phyloP scores from a whole-genome alignment of 345 rosid genomes.

The Clarkia xantiana region DNA sequence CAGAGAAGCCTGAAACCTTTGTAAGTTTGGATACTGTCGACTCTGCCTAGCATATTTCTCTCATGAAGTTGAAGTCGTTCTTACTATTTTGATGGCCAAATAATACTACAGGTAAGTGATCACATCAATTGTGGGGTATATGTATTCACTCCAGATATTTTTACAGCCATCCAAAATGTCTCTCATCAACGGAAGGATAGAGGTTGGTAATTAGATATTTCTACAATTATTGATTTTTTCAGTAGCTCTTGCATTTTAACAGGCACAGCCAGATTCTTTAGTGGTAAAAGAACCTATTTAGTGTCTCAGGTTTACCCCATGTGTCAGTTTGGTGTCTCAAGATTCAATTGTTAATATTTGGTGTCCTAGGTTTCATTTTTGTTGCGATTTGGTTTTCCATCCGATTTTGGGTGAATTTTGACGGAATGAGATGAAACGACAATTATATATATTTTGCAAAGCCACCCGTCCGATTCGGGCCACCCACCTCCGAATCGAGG shows the following conservation, averaged over 20 bases:
- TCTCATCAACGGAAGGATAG: slow-evolving; percentile 51
- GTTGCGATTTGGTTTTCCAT: too few relatives aligned
- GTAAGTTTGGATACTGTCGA: slow-evolving; percentile 30
- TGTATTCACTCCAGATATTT: slow-evolving; percentile 67
- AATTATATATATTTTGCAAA: too few relatives aligned
- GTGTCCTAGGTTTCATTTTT: too few relatives aligned
- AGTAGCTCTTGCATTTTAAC: neutral
- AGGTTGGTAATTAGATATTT: slow-evolving; percentile 28
- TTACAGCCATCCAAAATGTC: slow-evolving; percentile 56
- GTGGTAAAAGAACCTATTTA: too few relatives aligned
- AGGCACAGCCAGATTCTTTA: neutral
- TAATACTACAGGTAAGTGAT: slow-evolving; percentile 56
- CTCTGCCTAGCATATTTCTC: neutral
- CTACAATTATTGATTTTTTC: neutral
- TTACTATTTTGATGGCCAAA: slow-evolving; percentile 1
- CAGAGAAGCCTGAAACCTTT: slow-evolving; percentile 96
- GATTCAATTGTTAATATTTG: too few relatives aligned
- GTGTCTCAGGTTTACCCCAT: too few relatives aligned
- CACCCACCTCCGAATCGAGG: too few relatives aligned
- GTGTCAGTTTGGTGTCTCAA: too few relatives aligned
- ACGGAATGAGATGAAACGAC: too few relatives aligned
- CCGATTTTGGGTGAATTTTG: too few relatives aligned
- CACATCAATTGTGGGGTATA: slow-evolving; percentile 84
- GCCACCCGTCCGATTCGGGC: too few relatives aligned
- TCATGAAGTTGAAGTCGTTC: neutral